Evolutionary conservation across 2,329 filamentous ascomycete genomes (phyloP), one percentile per base, ranked within the genome.

Genomic region (Sordariomycetes sp.): DNA sequence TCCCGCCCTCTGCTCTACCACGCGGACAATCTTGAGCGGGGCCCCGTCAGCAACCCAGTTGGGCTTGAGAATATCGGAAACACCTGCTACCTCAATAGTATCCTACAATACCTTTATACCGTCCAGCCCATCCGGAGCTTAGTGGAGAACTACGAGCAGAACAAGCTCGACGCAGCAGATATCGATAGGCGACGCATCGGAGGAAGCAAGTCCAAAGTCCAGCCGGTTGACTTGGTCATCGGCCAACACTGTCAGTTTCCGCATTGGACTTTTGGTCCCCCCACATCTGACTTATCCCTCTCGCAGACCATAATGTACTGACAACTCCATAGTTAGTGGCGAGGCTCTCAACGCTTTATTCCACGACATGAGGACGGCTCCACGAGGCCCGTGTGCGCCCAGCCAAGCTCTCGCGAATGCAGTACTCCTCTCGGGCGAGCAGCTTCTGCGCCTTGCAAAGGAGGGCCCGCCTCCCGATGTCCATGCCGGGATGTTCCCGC

Each of bases 31-130:
- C 60, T 61, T 7, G 56, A 59, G 35, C 48, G 59, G 22, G 63
- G 62, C 11, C 57, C 60, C 2, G 54, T 60, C 35, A n/a, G 61
- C 1, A 59, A 63, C 12, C 94, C 94, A 0, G 89, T 96, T 24
- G 94, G 94, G 0, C 79, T 97, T 6, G 82, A 86, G 62, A 99
- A 97, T 65, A 96, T 97, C 59, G 92, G 94, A 60, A 99, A 99
- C 67, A 99, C 95, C 0, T 99, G 94, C 70, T 99, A 99, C 66
- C 79, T 99, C 58, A 99, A 99, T 75, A 97, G 93, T 72, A 81
- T 99, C 54, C 78, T 99, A 11, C 94, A 99, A 66, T 97, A 96
- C 68, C 88, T 97, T 63, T 97, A 96, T 69, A 95, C 92, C 0
- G 83, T 97, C 58, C 87, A 85, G 61, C 85, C 89, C 2, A 78